Conservation (phyloP, 306 rosid genomes). For the Quercus variabilis region DNA sequence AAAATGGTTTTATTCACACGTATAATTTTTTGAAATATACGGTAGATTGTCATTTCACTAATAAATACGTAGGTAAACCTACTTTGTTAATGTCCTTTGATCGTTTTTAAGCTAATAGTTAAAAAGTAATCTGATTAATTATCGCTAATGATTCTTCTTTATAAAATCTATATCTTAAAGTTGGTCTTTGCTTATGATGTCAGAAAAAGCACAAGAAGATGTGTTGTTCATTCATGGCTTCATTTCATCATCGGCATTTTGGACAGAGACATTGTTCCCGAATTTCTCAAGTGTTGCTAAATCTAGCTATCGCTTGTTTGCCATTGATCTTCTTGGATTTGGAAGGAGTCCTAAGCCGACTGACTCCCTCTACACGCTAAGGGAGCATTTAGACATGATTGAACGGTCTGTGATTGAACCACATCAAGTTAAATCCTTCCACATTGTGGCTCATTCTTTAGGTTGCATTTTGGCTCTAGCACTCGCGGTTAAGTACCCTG, state of each 20-base stretch:
- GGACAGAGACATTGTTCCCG: slow-evolving; percentile 91
- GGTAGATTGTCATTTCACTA: too few relatives aligned
- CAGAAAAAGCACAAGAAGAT: slow-evolving; percentile 48
- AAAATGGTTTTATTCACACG: too few relatives aligned
- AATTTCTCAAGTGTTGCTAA: slow-evolving; percentile 48
- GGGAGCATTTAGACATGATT: slow-evolving; percentile 83
- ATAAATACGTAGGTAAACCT: too few relatives aligned
- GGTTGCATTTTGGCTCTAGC: slow-evolving; percentile 93
- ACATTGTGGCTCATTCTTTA: slow-evolving; percentile 92
- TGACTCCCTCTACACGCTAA: slow-evolving; percentile 73
- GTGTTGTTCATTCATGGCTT: slow-evolving; percentile 93
- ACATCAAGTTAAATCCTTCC: slow-evolving; percentile 69
- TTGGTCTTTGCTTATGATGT: not conserved
- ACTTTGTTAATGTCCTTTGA: too few relatives aligned
- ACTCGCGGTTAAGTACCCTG: slow-evolving; percentile 73
- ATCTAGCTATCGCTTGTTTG: slow-evolving; percentile 65
- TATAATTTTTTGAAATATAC: too few relatives aligned
- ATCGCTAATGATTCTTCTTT: not conserved
- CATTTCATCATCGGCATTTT: slow-evolving; percentile 82
- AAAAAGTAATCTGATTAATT: too few relatives aligned
- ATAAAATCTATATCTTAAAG: not conserved
- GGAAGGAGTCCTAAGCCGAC: slow-evolving; percentile 92
- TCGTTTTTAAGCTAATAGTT: too few relatives aligned
- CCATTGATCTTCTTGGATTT: slow-evolving; percentile 86
- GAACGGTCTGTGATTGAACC: slow-evolving; percentile 74